Percentiles rank a stretch among this genome's conserved stretches.
Evolutionary conservation across 1,139 yeast genomes (phyloP).

Genomic region (Neolecta irregularis): DNA sequence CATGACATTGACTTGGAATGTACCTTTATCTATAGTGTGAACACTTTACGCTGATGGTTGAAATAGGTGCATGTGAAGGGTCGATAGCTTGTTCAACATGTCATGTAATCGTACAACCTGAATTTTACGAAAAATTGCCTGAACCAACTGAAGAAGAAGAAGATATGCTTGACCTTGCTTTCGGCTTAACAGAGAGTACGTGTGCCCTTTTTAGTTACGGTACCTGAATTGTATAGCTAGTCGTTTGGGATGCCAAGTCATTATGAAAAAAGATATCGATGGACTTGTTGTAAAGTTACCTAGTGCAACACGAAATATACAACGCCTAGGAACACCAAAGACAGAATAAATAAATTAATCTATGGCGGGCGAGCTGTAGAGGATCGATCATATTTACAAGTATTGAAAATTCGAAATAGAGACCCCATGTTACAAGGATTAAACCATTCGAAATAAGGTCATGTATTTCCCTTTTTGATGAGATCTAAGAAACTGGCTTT

Average conservation of each 20-base stretch:
- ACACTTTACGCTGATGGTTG: neutral
- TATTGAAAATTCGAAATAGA: no score
- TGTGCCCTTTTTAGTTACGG: slow-evolving; percentile 6
- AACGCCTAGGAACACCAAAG: no score
- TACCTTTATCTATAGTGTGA: neutral
- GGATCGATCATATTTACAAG: no score
- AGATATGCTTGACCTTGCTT: slow-evolving; percentile 94
- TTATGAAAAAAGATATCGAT: slow-evolving; percentile 77
- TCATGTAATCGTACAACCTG: slow-evolving; percentile 92
- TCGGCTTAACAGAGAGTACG: slow-evolving; percentile 76
- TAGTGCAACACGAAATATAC: slow-evolving; percentile 12
- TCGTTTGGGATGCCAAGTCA: slow-evolving; percentile 84
- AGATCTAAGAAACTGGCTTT: slow-evolving; percentile 12
- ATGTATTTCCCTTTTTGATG: slow-evolving; percentile 6
- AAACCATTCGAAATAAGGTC: neutral
- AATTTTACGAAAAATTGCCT: slow-evolving; percentile 71
- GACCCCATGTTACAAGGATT: neutral
- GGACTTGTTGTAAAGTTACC: slow-evolving; percentile 52
- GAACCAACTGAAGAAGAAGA: slow-evolving; percentile 97
- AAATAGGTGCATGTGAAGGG: slow-evolving; percentile 85
- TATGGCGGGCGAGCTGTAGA: no score
- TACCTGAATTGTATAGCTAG: slow-evolving; percentile 28
- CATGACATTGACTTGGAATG: slow-evolving; percentile 85
- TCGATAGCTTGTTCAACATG: slow-evolving; percentile 98
- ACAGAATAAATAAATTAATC: no score